Evolutionary conservation across 768 basidiomycete genomes (phyloP).

Genomic region (Lentinula detonsa): DNA sequence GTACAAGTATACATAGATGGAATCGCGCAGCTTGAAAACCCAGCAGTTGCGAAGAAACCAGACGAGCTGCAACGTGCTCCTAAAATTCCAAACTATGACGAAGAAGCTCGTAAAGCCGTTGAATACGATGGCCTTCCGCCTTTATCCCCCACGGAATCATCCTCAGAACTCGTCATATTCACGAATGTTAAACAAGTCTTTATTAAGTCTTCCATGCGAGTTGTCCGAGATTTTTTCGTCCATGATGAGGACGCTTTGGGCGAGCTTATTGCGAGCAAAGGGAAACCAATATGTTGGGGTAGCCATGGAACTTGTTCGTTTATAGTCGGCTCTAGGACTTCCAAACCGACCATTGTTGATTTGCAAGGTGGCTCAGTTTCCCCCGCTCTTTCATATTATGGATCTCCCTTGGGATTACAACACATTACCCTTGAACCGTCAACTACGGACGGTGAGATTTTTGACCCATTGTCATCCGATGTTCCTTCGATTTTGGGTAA

Average conservation of each 20-base stretch:
- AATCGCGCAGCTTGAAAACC: constrained; percentile 49
- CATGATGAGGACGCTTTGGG: constrained; percentile 10
- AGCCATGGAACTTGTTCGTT: neutral
- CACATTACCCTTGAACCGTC: constrained; percentile 63
- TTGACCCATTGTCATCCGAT: constrained; percentile 38
- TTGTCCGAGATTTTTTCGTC: constrained; percentile 12
- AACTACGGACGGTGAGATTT: constrained; percentile 60
- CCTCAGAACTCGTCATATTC: constrained; percentile 40
- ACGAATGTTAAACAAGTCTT: constrained; percentile 42
- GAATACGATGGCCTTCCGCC: constrained; percentile 68
- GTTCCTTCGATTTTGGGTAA: constrained; percentile 37
- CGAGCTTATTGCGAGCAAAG: constrained; percentile 39
- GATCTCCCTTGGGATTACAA: constrained; percentile 56
- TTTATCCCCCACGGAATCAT: constrained; percentile 31
- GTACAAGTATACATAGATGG: constrained; percentile 82
- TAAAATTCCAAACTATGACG: constrained; percentile 48
- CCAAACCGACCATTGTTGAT: constrained; percentile 24
- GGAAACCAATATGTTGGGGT: constrained; percentile 45
- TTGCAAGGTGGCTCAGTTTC: constrained; percentile 58
- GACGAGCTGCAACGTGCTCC: constrained; percentile 45
- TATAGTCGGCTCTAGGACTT: constrained; percentile 4
- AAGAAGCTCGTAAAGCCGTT: constrained; percentile 52
- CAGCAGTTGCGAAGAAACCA: constrained; percentile 37
- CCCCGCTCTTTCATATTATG: constrained; percentile 62
- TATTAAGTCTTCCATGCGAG: constrained; percentile 13